A percentile compares a stretch with the other conserved stretches of the same genome.
These are phyloP conservation scores for Coemansia sp. DNA, from an alignment of 192 early-diverging fungal species.

Conservation along the genomic window DNA sequence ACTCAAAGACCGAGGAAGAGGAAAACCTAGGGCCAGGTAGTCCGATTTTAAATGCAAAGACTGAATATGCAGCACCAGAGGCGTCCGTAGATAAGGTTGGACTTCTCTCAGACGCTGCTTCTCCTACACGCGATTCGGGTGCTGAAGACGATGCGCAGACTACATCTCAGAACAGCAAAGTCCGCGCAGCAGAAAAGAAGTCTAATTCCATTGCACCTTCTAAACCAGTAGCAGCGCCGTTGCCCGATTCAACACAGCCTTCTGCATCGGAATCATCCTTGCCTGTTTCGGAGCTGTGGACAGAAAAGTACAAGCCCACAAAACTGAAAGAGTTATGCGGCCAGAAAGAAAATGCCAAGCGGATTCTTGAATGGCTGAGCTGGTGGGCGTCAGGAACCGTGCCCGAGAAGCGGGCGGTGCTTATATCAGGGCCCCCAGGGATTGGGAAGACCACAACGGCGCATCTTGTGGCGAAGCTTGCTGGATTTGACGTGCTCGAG, in stretches of 20 bases:
- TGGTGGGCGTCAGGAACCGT: slow-evolving; percentile 60
- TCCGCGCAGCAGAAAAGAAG: not conserved
- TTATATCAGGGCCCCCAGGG: slow-evolving; percentile 94
- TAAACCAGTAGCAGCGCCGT: slow-evolving; percentile 7
- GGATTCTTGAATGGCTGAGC: slow-evolving; percentile 72
- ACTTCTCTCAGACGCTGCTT: not conserved
- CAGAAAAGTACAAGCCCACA: slow-evolving; percentile 89
- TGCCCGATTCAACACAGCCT: slow-evolving; percentile 18
- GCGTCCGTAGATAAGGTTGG: not conserved
- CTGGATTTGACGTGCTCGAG: slow-evolving; percentile 85
- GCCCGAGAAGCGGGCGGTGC: slow-evolving; percentile 57
- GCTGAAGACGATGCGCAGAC: not conserved
- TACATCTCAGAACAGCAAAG: not conserved
- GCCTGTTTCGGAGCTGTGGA: slow-evolving; percentile 68
- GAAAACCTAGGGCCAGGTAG: not conserved
- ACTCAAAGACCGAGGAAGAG: not conserved
- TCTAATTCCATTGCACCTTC: not conserved
- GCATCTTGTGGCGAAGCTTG: slow-evolving; percentile 75
- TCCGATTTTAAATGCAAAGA: not conserved
- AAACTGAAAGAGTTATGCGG: slow-evolving; percentile 81
- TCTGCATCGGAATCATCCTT: slow-evolving; percentile 4
- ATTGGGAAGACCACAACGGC: slow-evolving; percentile 98
- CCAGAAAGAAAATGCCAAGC: slow-evolving; percentile 71
- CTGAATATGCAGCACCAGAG: not conserved
- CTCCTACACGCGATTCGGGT: not conserved